phyloP scores from a whole-genome alignment of 306 rosid species.

The Lablab purpureus region DNA sequence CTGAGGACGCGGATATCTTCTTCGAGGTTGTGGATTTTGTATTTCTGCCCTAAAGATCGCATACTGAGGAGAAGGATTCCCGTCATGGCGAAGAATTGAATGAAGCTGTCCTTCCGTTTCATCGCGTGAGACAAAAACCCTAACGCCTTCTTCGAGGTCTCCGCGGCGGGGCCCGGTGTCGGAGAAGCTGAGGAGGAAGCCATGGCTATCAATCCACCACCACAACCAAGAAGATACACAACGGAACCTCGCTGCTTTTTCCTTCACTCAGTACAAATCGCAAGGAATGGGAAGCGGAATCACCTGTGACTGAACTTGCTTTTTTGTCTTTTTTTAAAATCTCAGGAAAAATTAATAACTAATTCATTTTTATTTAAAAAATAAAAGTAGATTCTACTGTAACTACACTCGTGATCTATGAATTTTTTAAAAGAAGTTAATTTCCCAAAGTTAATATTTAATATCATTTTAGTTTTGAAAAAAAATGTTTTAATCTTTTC shows the following conservation, averaged over 20 bases:
- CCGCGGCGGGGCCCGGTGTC: constrained; percentile 45
- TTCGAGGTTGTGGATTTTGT: constrained; percentile 67
- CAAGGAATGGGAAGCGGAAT: background rate
- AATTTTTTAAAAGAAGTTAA: no score
- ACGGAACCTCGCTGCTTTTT: background rate
- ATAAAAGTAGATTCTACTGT: background rate
- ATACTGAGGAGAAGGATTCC: constrained; percentile 76
- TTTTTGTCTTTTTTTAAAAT: background rate
- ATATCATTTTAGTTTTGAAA: no score
- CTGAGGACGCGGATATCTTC: constrained; percentile 68
- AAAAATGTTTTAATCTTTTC: no score
- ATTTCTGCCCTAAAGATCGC: constrained; percentile 85
- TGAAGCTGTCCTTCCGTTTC: constrained; percentile 75
- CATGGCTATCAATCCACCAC: constrained; percentile 48
- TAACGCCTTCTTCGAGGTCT: constrained; percentile 41
- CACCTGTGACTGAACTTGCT: background rate
- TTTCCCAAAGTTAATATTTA: no score
- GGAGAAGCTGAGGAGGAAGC: constrained; percentile 55
- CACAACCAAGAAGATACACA: background rate
- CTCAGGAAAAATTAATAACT: background rate
- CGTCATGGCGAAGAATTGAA: constrained; percentile 79
- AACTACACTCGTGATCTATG: background rate
- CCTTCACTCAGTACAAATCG: background rate
- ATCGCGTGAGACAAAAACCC: constrained; percentile 53
- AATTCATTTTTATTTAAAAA: no score